A percentile compares a stretch with the other conserved stretches of the same genome.
Conservation (phyloP, 345 rosid genomes). For the Microcos paniculata region DNA sequence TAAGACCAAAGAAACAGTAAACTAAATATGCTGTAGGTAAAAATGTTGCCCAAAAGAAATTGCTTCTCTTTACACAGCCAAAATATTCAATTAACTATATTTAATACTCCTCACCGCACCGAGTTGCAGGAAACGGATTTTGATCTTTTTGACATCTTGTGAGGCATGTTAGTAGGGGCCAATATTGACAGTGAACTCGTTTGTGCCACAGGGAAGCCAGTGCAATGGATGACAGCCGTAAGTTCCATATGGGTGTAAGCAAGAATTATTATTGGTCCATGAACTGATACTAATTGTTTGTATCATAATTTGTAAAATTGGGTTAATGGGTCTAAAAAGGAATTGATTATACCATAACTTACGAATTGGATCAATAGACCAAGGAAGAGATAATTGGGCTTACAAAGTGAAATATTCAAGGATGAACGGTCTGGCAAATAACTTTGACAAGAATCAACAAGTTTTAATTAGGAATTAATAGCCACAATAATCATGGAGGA, state of each 20-base stretch:
- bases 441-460: no score
- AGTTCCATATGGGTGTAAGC: neutral
- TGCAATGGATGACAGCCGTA: neutral
- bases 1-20: neutral
- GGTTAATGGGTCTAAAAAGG: no score
- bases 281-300: neutral
- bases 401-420: no score
- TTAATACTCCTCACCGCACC: neutral
- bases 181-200: neutral
- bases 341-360: no score
- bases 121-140: neutral
- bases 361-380: no score
- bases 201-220: neutral
- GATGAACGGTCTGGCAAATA: no score
- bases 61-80: neutral
- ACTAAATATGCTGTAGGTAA: neutral
- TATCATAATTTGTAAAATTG: no score
- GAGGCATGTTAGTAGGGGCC: neutral
- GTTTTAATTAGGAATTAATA: no score
- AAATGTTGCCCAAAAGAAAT: neutral
- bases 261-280: neutral
- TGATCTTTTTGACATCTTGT: neutral
- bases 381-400: no score
- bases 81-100: no score
- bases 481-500: no score